Conservation (phyloP, 106 monocot genomes). For the Xerophyta viscosa region DNA sequence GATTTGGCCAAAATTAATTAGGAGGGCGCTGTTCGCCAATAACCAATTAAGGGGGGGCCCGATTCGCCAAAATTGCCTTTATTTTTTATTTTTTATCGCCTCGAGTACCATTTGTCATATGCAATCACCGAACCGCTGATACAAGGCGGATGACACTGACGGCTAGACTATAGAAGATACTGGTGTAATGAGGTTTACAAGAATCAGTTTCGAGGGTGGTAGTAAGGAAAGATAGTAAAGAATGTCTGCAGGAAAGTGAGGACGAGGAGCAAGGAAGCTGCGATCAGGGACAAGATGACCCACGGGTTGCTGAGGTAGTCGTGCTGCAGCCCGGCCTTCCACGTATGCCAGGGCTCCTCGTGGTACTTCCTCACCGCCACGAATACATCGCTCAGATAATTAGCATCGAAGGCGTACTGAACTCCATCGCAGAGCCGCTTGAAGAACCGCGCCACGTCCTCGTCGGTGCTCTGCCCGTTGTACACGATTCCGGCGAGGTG, state of each 20-base stretch:
- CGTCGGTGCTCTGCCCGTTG: slow-evolving; percentile 7
- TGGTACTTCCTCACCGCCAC: background rate
- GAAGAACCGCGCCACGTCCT: slow-evolving; percentile 1
- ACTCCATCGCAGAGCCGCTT: background rate
- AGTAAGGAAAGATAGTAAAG: slow-evolving; percentile 1
- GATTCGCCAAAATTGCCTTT: too few species aligned
- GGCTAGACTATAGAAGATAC: too few species aligned
- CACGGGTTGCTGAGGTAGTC: slow-evolving; percentile 14
- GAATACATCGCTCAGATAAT: background rate
- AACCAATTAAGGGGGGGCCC: too few species aligned
- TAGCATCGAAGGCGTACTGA: background rate
- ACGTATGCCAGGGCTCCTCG: background rate
- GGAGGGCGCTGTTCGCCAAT: too few species aligned
- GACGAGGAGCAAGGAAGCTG: background rate
- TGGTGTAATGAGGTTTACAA: too few species aligned
- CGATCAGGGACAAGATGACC: background rate
- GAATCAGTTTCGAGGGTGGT: too few species aligned
- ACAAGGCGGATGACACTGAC: too few species aligned
- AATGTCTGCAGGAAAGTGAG: slow-evolving; percentile 4
- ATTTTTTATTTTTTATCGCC: too few species aligned
- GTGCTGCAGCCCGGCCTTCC: background rate
- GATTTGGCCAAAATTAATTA: too few species aligned
- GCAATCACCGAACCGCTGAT: too few species aligned
- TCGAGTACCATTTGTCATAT: too few species aligned
- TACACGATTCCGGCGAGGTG: background rate